Conservation (phyloP, 176 grass and related monocot species). For the Tuctoria greenei region DNA sequence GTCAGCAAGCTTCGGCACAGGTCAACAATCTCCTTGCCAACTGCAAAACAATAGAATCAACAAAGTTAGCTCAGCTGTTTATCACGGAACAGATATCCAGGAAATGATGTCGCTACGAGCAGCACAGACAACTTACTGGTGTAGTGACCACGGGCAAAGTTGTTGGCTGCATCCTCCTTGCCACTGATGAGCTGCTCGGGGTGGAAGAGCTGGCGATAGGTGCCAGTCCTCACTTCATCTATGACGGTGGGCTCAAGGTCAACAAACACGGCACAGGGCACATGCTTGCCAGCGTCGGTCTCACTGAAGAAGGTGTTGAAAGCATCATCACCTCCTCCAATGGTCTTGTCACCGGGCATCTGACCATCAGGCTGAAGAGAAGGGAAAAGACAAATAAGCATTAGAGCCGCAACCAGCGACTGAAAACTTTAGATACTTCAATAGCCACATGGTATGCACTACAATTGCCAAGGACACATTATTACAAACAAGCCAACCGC, state of each 20-base stretch:
- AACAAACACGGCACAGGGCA: constrained; percentile 65
- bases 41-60: not conserved
- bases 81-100: not conserved
- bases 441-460: too few species aligned
- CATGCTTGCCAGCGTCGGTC: constrained; percentile 68
- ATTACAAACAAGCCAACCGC: too few species aligned
- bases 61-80: not conserved
- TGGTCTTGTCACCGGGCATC: constrained; percentile 60
- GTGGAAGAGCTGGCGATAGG: constrained; percentile 71
- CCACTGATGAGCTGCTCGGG: constrained; percentile 73
- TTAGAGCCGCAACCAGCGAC: not conserved
- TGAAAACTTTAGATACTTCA: too few species aligned
- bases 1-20: constrained; percentile 60
- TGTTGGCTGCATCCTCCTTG: constrained; percentile 77
- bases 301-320: constrained; percentile 84
- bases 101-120: accelerated
- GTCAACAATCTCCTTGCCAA: constrained; percentile 65
- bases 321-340: constrained; percentile 66
- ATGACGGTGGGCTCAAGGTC: constrained; percentile 69
- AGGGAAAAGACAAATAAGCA: not conserved
- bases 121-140: constrained; percentile 40
- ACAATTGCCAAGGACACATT: too few species aligned
- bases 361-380: constrained; percentile 50
- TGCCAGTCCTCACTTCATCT: constrained; percentile 61
- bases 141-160: constrained; percentile 76